Conservation (phyloP, 1,284 basidiomycete species). For the Moesziomyces parantarcticus region DNA sequence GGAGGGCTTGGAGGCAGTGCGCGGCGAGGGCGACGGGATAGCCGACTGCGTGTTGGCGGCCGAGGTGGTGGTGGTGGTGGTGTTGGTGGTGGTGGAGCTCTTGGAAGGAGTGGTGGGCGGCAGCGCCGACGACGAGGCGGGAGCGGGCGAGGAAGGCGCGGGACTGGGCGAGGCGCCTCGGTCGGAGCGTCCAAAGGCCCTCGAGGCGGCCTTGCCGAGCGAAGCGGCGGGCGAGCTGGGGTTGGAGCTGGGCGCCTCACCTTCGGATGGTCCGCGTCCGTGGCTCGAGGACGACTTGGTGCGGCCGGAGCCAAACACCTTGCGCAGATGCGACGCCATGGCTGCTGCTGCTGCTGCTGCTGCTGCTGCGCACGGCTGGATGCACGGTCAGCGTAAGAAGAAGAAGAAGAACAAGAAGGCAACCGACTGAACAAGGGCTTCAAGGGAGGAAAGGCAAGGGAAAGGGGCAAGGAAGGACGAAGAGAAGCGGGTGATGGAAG, state of each 20-base stretch:
- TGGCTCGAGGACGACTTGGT: conserved; percentile 38
- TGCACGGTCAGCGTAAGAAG: no score
- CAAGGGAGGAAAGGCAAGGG: neutral
- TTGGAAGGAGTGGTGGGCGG: conserved; percentile 38
- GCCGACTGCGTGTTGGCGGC: conserved; percentile 1
- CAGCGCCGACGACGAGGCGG: conserved; percentile 21
- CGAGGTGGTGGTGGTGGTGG: no score
- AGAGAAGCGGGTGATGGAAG: conserved; percentile 23
- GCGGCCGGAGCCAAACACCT: conserved; percentile 53
- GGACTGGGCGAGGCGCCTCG: conserved; percentile 33
- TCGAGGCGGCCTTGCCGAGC: conserved; percentile 30
- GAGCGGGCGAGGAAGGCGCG: conserved; percentile 6
- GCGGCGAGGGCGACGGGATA: conserved; percentile 6
- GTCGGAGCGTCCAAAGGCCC: conserved; percentile 35
- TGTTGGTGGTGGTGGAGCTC: conserved; percentile 18
- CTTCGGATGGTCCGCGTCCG: conserved; percentile 30
- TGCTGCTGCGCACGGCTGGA: no score
- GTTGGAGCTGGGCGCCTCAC: conserved; percentile 22
- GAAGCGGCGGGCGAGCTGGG: conserved; percentile 36
- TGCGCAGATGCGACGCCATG: conserved; percentile 48
- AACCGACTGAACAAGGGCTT: no score
- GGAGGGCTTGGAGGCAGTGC: conserved; percentile 13
- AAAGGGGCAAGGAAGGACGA: conserved; percentile 4
- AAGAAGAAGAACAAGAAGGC: neutral
- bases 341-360: conserved; percentile 1